Percentiles rank a stretch among this genome's conserved stretches.
Conservation (phyloP, 306 rosid genomes). For the Fagus crenata region DNA sequence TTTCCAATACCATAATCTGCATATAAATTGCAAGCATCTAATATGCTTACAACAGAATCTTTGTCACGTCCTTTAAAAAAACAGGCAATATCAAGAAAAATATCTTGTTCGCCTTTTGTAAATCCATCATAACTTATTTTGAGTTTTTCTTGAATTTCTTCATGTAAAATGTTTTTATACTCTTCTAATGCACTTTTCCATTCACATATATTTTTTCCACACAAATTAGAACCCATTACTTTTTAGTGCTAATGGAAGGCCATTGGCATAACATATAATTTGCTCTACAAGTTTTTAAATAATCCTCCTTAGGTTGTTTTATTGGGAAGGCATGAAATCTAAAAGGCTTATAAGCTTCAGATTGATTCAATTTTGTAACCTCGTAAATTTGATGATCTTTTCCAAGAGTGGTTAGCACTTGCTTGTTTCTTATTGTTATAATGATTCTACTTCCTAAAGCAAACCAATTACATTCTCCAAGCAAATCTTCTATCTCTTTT, state of each 20-base stretch:
- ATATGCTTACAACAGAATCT: not conserved
- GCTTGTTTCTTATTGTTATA: slow-evolving; percentile 10
- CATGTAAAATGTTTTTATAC: slow-evolving; percentile 6
- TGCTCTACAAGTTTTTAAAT: not conserved
- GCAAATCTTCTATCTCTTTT: not conserved
- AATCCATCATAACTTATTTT: slow-evolving; percentile 21
- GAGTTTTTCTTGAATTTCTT: not conserved
- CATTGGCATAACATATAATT: not conserved
- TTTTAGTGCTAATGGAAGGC: slow-evolving; percentile 23
- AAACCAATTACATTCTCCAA: slow-evolving; percentile 11
- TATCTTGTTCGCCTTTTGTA: not conserved
- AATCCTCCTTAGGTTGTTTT: not conserved
- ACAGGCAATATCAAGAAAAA: slow-evolving; percentile 27
- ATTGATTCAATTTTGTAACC: not conserved
- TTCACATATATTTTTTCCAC: not conserved
- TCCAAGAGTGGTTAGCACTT: not conserved
- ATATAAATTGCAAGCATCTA: slow-evolving; percentile 2
- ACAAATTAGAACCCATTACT: too few species aligned
- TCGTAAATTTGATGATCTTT: not conserved
- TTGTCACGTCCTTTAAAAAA: slow-evolving; percentile 5
- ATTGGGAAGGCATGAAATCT: too few species aligned
- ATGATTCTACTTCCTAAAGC: slow-evolving; percentile 25
- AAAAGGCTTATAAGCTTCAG: not conserved
- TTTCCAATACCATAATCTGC: not conserved
- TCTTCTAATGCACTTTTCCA: slow-evolving; percentile 4